These are phyloP conservation scores for Coniochaeta sp. DNA, from an alignment of 2,329 filamentous ascomycete species.

Conservation along the genomic window DNA sequence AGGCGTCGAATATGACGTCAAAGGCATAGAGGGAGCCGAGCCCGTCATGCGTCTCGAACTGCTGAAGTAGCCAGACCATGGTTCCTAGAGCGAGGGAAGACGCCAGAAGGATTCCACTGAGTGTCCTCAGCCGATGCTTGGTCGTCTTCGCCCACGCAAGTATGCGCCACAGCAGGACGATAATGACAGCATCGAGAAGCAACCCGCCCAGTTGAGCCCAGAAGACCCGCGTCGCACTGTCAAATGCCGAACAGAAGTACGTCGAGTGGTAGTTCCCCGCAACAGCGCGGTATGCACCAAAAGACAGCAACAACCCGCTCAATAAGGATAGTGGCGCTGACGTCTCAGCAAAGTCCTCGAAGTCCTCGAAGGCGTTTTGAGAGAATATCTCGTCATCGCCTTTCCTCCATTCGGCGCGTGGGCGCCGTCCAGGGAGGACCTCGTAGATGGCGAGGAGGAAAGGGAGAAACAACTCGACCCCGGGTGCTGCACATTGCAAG, in stretches of 20 bases:
- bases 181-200: constrained; percentile 36
- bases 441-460: constrained; percentile 37
- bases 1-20: constrained; percentile 40
- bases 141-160: constrained; percentile 43
- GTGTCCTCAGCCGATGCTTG: constrained; percentile 35
- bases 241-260: constrained; percentile 42
- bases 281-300: constrained; percentile 33
- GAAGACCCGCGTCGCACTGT: constrained; percentile 28
- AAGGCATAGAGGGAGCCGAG: constrained; percentile 34
- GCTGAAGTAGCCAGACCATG: constrained; percentile 11
- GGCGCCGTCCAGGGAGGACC: constrained; percentile 28
- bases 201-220: constrained; percentile 38
- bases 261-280: constrained; percentile 36
- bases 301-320: constrained; percentile 30
- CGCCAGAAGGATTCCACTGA: constrained; percentile 34
- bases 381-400: constrained; percentile 39
- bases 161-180: constrained; percentile 43
- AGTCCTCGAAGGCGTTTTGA: constrained; percentile 39
- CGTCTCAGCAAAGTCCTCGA: constrained; percentile 37
- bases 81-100: constrained; percentile 31
- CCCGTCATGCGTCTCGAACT: constrained; percentile 24
- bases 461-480: constrained; percentile 44
- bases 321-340: constrained; percentile 30
- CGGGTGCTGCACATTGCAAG: constrained; percentile 43
- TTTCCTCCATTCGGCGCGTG: constrained; percentile 21